Percentiles rank a stretch among this genome's conserved stretches.
These are phyloP conservation scores for Haplographium delicatum DNA, from an alignment of 495 filamentous ascomycete genomes.

Conservation along the genomic window DNA sequence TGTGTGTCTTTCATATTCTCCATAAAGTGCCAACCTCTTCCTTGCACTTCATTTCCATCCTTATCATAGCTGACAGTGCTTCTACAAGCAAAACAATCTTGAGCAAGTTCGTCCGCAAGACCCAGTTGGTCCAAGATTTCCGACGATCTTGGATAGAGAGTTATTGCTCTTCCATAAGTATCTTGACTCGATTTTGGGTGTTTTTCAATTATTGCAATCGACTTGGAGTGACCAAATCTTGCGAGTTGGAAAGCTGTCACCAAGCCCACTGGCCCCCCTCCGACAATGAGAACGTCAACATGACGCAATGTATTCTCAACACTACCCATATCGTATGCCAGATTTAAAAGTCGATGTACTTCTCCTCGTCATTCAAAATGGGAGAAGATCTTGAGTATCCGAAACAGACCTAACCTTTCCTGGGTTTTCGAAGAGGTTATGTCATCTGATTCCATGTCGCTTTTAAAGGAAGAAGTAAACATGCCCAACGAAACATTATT, in stretches of 20 bases:
- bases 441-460: too few relatives aligned
- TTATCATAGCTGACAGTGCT: constrained; percentile 41
- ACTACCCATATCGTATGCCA: constrained; percentile 8
- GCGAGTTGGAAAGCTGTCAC: constrained; percentile 38
- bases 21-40: constrained; percentile 33
- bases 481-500: too few relatives aligned
- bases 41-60: constrained; percentile 33
- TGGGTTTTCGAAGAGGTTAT: too few relatives aligned
- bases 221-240: constrained; percentile 18
- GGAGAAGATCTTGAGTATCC: too few relatives aligned
- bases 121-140: constrained; percentile 46
- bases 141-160: constrained; percentile 38
- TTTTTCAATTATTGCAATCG: constrained; percentile 36
- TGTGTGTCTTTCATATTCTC: constrained; percentile 36
- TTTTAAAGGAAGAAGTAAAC: too few relatives aligned
- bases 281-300: constrained; percentile 21
- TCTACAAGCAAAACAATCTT: constrained; percentile 47
- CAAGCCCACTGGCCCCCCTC: constrained; percentile 30
- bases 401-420: too few relatives aligned
- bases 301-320: constrained; percentile 5
- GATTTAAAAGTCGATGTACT: too few relatives aligned
- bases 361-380: too few relatives aligned
- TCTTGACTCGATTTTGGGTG: constrained; percentile 35
- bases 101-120: constrained; percentile 38
- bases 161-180: constrained; percentile 39